phyloP scores from a whole-genome alignment of 2,329 filamentous ascomycete genomes.

The Xylariaceae sp. region DNA sequence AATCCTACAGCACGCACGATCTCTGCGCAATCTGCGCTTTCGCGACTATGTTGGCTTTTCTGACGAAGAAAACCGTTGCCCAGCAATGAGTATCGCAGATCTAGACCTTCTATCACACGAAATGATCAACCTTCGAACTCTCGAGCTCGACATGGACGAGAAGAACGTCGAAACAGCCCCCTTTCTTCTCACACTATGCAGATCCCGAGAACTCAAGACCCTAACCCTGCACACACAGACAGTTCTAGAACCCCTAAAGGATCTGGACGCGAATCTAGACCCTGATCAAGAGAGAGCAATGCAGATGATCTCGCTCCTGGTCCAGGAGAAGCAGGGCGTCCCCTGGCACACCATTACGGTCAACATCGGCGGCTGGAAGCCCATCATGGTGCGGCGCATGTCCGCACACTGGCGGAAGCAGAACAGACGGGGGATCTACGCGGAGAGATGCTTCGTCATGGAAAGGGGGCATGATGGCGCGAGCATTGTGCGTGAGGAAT shows the following conservation, averaged over 20 bases:
- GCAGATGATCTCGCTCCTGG: constrained; percentile 33
- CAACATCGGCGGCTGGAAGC: constrained; percentile 45
- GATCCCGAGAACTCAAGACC: constrained; percentile 37
- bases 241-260: constrained; percentile 30
- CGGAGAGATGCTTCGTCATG: constrained; percentile 44
- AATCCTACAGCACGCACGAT: constrained; percentile 35
- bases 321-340: constrained; percentile 27
- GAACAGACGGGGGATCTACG: constrained; percentile 40
- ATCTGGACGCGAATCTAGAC: constrained; percentile 29
- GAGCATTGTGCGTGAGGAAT: constrained; percentile 26
- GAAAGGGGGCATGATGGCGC: constrained; percentile 24
- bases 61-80: constrained; percentile 39
- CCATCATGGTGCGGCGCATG: constrained; percentile 40
- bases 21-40: constrained; percentile 38
- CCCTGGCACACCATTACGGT: constrained; percentile 40
- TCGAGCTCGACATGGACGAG: constrained; percentile 47
- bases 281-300: constrained; percentile 36
- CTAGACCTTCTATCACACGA: constrained; percentile 32
- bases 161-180: constrained; percentile 31
- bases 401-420: constrained; percentile 38
- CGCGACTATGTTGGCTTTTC: constrained; percentile 44
- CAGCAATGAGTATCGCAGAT: constrained; percentile 36
- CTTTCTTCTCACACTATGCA: constrained; percentile 38
- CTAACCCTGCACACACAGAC: constrained; percentile 45
- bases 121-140: constrained; percentile 34